Conservation (phyloP, 2,329 filamentous ascomycete species). For the Paecilomyces niveus region DNA sequence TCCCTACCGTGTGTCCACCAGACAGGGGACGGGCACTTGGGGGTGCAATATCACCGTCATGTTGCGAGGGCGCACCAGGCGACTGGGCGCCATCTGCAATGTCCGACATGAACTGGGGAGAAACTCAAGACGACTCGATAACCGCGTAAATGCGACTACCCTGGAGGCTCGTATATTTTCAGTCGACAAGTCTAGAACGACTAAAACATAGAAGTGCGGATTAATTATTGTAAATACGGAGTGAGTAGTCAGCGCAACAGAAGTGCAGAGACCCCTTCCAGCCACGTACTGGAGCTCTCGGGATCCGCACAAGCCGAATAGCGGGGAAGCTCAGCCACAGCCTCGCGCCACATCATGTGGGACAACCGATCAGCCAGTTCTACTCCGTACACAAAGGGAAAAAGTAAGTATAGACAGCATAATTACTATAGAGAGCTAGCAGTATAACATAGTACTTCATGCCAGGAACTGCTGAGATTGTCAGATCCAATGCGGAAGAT, state of each 20-base stretch:
- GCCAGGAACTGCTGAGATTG: background rate
- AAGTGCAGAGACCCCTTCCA: background rate
- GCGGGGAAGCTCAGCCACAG: background rate
- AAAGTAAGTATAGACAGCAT: too few species aligned
- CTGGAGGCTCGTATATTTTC: background rate
- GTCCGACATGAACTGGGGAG: slow-evolving; percentile 21
- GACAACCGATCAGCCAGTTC: too few species aligned
- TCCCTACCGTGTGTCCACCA: slow-evolving; percentile 13
- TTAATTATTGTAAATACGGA: background rate
- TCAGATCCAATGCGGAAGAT: too few species aligned
- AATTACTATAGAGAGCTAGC: background rate
- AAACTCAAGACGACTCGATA: background rate
- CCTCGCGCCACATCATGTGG: background rate
- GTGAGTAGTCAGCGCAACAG: background rate
- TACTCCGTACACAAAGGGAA: too few species aligned
- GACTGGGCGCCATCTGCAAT: slow-evolving; percentile 16
- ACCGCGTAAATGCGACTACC: background rate
- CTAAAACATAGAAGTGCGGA: background rate
- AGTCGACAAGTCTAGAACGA: background rate
- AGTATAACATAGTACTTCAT: background rate
- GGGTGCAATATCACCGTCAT: slow-evolving; percentile 23
- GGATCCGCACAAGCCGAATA: background rate
- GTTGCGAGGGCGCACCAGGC: slow-evolving; percentile 11
- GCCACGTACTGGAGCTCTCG: background rate
- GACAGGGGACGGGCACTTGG: slow-evolving; percentile 22